Conservation (phyloP, 2,329 filamentous ascomycete genomes). For the Thielaviopsis euricoi region DNA sequence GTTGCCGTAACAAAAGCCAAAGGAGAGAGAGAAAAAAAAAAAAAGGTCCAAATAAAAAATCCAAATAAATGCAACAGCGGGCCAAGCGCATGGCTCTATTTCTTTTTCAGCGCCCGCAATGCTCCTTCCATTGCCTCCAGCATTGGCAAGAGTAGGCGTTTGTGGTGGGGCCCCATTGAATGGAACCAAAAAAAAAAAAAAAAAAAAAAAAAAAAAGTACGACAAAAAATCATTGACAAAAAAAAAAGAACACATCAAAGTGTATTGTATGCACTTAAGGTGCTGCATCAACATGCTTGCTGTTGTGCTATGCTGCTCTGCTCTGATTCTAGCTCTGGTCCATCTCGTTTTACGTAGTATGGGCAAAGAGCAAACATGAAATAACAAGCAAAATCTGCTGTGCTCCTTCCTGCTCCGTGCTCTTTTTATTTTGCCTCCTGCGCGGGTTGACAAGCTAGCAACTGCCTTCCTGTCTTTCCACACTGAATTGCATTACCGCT, state of each 20-base stretch:
- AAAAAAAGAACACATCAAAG: no score
- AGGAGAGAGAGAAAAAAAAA: not conserved
- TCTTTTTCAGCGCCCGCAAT: conserved; percentile 7
- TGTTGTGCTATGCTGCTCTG: no score
- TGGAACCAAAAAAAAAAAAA: not conserved
- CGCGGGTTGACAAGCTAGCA: no score
- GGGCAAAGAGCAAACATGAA: not conserved
- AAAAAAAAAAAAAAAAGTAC: not conserved
- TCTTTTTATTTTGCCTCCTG: not conserved
- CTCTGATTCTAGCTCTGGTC: no score
- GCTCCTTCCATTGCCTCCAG: conserved; percentile 5
- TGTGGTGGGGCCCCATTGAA: not conserved
- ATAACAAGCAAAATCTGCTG: not conserved
- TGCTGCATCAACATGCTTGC: no score
- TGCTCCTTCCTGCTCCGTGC: not conserved
- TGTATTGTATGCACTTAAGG: no score
- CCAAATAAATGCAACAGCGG: not conserved
- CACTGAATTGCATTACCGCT: no score
- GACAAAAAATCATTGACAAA: not conserved
- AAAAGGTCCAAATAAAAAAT: not conserved
- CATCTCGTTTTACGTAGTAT: no score
- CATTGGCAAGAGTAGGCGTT: not conserved
- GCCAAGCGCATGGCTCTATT: conserved; percentile 3
- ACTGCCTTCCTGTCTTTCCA: no score
- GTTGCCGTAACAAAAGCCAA: not conserved